Evolutionary conservation across 345 rosid species (phyloP).

Genomic region (Gossypium stocksii): DNA sequence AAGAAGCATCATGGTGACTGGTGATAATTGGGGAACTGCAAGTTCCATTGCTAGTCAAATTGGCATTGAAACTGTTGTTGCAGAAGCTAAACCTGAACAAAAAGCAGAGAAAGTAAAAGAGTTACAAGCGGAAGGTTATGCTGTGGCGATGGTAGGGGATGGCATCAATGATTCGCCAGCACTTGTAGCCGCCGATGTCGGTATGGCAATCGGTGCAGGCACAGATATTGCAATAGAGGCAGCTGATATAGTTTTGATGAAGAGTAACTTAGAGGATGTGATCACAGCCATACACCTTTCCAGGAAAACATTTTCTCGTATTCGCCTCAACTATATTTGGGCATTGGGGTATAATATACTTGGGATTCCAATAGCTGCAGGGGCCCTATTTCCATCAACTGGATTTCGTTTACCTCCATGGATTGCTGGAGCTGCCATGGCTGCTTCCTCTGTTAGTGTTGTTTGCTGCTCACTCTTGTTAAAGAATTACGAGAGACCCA

Average conservation of each 20-base stretch:
- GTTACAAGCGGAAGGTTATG: conserved; percentile 57
- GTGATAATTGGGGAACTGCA: conserved; percentile 98
- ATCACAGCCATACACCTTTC: conserved; percentile 92
- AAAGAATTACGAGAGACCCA: conserved; percentile 67
- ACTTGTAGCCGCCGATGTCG: conserved; percentile 88
- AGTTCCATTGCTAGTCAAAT: conserved; percentile 75
- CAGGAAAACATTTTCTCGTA: conserved; percentile 70
- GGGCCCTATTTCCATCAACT: conserved; percentile 61
- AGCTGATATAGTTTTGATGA: conserved; percentile 92
- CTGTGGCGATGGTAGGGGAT: conserved; percentile 95
- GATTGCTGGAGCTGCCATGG: conserved; percentile 99
- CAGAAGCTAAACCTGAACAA: conserved; percentile 88
- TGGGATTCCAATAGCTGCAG: conserved; percentile 85
- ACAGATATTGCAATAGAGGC: conserved; percentile 95
- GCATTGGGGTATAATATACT: conserved; percentile 84
- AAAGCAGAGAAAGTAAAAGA: conserved; percentile 89
- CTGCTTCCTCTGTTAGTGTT: conserved; percentile 92
- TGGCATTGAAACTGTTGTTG: conserved; percentile 68
- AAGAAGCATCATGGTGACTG: conserved; percentile 83
- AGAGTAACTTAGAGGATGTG: conserved; percentile 89
- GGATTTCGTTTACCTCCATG: conserved; percentile 86
- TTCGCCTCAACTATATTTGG: conserved; percentile 90
- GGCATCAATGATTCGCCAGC: conserved; percentile 95
- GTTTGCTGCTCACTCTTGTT: conserved; percentile 83
- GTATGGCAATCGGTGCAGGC: conserved; percentile 98